Conservation (phyloP, 83 land plant species). For the Diphasiastrum complanatum region DNA sequence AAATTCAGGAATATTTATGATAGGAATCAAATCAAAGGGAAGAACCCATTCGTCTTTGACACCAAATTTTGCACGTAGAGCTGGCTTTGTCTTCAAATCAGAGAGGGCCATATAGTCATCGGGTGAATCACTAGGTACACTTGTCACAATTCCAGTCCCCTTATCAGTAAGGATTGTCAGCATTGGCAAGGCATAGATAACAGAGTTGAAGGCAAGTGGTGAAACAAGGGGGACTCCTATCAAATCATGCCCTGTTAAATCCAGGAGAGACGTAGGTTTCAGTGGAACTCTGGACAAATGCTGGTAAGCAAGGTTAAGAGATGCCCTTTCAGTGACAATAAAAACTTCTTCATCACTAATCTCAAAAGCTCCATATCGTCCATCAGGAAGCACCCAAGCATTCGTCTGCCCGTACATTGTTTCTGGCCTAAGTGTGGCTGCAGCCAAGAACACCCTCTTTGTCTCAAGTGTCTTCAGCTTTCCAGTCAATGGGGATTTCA, state of each 20-base stretch:
- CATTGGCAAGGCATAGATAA: conserved; percentile 82
- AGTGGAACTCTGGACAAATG: conserved; percentile 49
- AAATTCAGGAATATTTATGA: conserved; percentile 72
- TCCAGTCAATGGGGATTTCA: conserved; percentile 51
- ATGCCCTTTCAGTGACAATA: conserved; percentile 56
- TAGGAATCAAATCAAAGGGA: conserved; percentile 75
- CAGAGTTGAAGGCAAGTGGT: conserved; percentile 51
- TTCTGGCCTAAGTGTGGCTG: conserved; percentile 82
- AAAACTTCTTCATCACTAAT: conserved; percentile 71
- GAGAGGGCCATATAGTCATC: conserved; percentile 81
- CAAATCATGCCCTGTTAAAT: conserved; percentile 58
- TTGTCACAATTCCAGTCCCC: conserved; percentile 90
- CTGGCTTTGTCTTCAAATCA: conserved; percentile 66
- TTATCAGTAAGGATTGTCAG: conserved; percentile 65
- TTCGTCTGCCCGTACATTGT: conserved; percentile 95
- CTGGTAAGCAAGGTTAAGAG: conserved; percentile 74
- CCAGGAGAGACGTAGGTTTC: conserved; percentile 67
- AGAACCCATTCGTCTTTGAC: conserved; percentile 88
- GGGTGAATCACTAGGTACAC: conserved; percentile 88
- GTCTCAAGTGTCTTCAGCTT: conserved; percentile 54
- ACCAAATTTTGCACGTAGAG: conserved; percentile 58
- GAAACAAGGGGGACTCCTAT: conserved; percentile 62
- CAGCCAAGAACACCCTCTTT: conserved; percentile 62
- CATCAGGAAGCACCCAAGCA: conserved; percentile 77
- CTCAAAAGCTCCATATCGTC: conserved; percentile 88